Conservation (phyloP, 768 basidiomycete species). For the Pulveroboletus sp. region DNA sequence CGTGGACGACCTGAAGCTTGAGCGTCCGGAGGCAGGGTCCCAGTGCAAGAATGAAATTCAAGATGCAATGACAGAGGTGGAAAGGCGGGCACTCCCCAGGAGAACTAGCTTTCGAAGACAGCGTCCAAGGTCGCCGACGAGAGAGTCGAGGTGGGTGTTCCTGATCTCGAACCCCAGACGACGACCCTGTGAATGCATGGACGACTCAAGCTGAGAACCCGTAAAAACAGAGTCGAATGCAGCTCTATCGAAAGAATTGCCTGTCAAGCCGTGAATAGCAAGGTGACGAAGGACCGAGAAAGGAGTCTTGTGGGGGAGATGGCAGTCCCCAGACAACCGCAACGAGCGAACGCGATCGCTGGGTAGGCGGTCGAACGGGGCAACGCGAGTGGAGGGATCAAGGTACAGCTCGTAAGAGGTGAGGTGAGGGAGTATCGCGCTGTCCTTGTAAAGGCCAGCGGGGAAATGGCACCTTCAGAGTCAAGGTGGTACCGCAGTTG, state of each 20-base stretch:
- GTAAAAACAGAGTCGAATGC: constrained; percentile 26
- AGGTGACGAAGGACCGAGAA: constrained; percentile 25
- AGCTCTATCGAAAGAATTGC: constrained; percentile 33
- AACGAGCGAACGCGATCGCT: constrained; percentile 24
- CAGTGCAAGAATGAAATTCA: constrained; percentile 31
- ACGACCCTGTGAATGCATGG: constrained; percentile 33
- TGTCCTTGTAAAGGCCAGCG: background rate
- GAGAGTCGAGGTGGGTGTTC: constrained; percentile 30
- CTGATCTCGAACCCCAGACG: constrained; percentile 35
- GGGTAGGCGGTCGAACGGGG: constrained; percentile 28
- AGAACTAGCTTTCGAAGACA: constrained; percentile 32
- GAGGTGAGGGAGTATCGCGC: constrained; percentile 11
- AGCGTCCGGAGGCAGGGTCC: constrained; percentile 28
- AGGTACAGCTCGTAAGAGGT: constrained; percentile 32
- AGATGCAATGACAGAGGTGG: constrained; percentile 24
- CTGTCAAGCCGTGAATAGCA: constrained; percentile 30
- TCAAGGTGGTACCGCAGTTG: constrained; percentile 20
- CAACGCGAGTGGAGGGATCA: constrained; percentile 25
- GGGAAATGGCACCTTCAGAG: constrained; percentile 39
- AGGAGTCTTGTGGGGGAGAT: constrained; percentile 9
- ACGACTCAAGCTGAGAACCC: constrained; percentile 29
- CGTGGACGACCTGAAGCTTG: constrained; percentile 35
- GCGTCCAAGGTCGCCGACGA: constrained; percentile 18
- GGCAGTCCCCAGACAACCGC: constrained; percentile 35
- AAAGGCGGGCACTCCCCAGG: constrained; percentile 32